These are phyloP conservation scores for Phaeoacremonium minimum DNA, from an alignment of 2,329 filamentous ascomycete species.

Conservation along the genomic window DNA sequence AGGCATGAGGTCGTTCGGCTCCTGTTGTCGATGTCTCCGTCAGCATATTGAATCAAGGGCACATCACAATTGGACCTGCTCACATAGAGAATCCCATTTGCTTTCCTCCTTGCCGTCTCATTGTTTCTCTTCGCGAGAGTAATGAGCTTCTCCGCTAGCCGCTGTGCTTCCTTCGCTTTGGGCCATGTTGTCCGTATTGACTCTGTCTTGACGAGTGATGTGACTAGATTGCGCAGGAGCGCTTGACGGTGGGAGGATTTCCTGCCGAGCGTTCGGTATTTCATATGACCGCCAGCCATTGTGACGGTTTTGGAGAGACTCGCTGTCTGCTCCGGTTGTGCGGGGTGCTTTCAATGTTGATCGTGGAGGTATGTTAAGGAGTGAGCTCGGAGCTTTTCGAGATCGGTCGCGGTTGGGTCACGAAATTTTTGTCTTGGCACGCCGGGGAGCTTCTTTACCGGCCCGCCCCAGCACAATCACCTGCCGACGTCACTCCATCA, in stretches of 20 bases:
- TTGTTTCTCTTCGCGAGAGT: constrained; percentile 93
- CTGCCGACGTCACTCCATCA: constrained; percentile 6
- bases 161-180: constrained; percentile 96
- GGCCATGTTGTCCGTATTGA: constrained; percentile 91
- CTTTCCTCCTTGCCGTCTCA: constrained; percentile 69
- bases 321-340: constrained; percentile 2
- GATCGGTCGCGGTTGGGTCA: constrained; percentile 1
- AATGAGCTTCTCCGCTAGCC: constrained; percentile 89
- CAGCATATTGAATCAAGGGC: not conserved
- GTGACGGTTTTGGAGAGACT: constrained; percentile 10
- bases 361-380: not conserved
- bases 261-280: constrained; percentile 85
- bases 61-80: not conserved
- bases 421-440: constrained; percentile 12
- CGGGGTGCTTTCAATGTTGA: not conserved
- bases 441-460: constrained; percentile 9
- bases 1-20: constrained; percentile 64
- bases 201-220: constrained; percentile 89
- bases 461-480: not conserved
- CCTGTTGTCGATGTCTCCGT: constrained; percentile 38
- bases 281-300: constrained; percentile 84
- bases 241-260: constrained; percentile 84
- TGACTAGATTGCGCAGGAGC: constrained; percentile 91
- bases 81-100: constrained; percentile 82
- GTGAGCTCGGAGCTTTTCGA: not conserved